phyloP scores from a whole-genome alignment of 2,329 filamentous ascomycete species.

The Alternaria hordeiaustralica region DNA sequence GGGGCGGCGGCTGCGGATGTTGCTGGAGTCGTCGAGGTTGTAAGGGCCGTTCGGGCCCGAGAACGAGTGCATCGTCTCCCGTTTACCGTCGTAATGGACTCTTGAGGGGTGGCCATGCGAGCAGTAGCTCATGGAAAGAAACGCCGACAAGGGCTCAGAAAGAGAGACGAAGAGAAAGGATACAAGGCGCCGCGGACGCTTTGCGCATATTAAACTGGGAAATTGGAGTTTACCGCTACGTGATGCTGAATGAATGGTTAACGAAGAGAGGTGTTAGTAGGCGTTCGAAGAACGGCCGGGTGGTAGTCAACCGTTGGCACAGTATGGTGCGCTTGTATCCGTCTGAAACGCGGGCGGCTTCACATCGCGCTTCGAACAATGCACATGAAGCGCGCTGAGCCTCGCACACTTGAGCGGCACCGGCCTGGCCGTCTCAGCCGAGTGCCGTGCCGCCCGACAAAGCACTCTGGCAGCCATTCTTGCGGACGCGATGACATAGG shows the following conservation, averaged over 20 bases:
- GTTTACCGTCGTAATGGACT: constrained; percentile 47
- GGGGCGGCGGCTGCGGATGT: constrained; percentile 25
- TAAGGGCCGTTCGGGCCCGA: constrained; percentile 40
- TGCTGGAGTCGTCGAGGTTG: constrained; percentile 26
- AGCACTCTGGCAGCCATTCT: constrained; percentile 17
- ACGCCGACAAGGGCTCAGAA: constrained; percentile 36
- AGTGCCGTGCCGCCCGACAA: constrained; percentile 18
- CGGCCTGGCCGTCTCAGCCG: constrained; percentile 42
- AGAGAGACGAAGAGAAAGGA: constrained; percentile 37
- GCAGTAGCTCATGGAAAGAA: constrained; percentile 42
- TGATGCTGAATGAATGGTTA: constrained; percentile 31
- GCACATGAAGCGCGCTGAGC: constrained; percentile 48
- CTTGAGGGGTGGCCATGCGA: constrained; percentile 49
- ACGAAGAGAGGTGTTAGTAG: constrained; percentile 31
- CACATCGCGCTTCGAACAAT: constrained; percentile 46
- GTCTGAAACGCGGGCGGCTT: constrained; percentile 46
- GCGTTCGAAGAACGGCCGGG: constrained; percentile 37
- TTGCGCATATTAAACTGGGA: constrained; percentile 46
- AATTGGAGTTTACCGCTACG: constrained; percentile 32
- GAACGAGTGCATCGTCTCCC: constrained; percentile 50
- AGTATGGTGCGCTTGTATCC: constrained; percentile 37
- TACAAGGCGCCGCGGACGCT: constrained; percentile 42
- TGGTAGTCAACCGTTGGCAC: constrained; percentile 45
- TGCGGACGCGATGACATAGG: constrained; percentile 4
- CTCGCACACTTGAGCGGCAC: constrained; percentile 33